Evolutionary conservation across 2,329 filamentous ascomycete genomes (phyloP), one percentile per base, ranked within the genome.

Genomic region (Fusarium bulbicola): DNA sequence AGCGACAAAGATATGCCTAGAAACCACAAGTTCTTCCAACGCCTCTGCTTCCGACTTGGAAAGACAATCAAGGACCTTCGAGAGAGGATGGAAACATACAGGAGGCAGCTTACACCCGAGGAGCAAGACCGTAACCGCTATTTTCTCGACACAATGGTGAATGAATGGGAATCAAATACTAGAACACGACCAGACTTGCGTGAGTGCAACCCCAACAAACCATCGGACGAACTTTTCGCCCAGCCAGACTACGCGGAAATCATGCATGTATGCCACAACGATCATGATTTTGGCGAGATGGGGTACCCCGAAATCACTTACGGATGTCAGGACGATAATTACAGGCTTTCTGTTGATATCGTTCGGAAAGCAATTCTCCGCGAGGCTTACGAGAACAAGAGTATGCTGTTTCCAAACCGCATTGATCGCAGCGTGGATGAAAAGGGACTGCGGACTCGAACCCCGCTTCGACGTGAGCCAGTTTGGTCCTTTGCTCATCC

Each of bases 301-400:
- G 59, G 49, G 42, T 65, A 52, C n/a, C 18, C 45, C 3, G 10
- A 62, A 34, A 58, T 58, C n/a, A 47, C n/a, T 40, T 42, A 76
- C 16, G 66, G 68, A 7, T 42, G 58, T 13, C 46, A 74, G 50
- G 70, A 63, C 3, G 63, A 72, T 3, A 54, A 68, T 4, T 53
- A 37, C 21, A 47, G 71, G 7, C 75, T 13, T 77, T 78, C 65
- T 26, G 47, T 36, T 46, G 57, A 74, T 3, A 43, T 81, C 3
- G 77, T 87, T 45, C 80, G 84, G 40, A 76, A 79, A 49, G 80
- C 79, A 1, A 79, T 88, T 49, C 79, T 88, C 26, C 76, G 81
- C 7, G 86, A 89, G 78, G 79, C 82, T 28, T 79, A 82, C 45
- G 77, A 80, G 63, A 87, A 86, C 66, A 77, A 81, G 59, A 81